Percentiles rank a stretch among this genome's conserved stretches.
phyloP scores from a whole-genome alignment of 441 rosid genomes.

The Syzygium syzygioides region DNA sequence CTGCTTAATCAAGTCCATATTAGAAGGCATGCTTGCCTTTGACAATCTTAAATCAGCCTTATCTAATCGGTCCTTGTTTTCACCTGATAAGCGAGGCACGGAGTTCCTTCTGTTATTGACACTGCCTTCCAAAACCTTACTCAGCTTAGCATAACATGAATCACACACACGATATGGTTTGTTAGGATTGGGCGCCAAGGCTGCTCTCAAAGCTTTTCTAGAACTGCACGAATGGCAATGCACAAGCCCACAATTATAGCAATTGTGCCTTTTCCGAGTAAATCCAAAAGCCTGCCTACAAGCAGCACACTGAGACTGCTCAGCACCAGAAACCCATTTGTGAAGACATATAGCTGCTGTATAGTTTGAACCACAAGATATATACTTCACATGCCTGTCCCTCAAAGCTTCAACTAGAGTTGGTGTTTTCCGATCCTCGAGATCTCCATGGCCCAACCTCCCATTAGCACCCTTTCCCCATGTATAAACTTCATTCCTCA shows the following conservation, averaged over 20 bases:
- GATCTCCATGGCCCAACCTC: constrained; percentile 91
- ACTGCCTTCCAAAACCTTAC: constrained; percentile 64
- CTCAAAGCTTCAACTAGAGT: constrained; percentile 78
- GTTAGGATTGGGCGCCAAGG: constrained; percentile 82
- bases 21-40: constrained; percentile 62
- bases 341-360: constrained; percentile 87
- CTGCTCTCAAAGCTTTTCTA: constrained; percentile 80
- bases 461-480: constrained; percentile 99
- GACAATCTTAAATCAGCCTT: constrained; percentile 78
- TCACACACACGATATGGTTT: constrained; percentile 94
- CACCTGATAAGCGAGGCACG: constrained; percentile 89
- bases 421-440: constrained; percentile 84
- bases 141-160: constrained; percentile 76
- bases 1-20: constrained; percentile 91
- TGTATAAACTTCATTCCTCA: constrained; percentile 84
- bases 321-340: constrained; percentile 94
- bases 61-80: constrained; percentile 87
- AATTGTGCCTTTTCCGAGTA: constrained; percentile 91
- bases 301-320: constrained; percentile 89
- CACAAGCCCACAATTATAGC: constrained; percentile 95
- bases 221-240: constrained; percentile 98
- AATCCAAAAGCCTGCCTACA: constrained; percentile 94
- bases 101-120: constrained; percentile 48
- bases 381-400: constrained; percentile 82
- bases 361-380: constrained; percentile 91